Evolutionary conservation across 352 stramenopile genomes (phyloP).

Genomic region (Pythium rishiriense): DNA sequence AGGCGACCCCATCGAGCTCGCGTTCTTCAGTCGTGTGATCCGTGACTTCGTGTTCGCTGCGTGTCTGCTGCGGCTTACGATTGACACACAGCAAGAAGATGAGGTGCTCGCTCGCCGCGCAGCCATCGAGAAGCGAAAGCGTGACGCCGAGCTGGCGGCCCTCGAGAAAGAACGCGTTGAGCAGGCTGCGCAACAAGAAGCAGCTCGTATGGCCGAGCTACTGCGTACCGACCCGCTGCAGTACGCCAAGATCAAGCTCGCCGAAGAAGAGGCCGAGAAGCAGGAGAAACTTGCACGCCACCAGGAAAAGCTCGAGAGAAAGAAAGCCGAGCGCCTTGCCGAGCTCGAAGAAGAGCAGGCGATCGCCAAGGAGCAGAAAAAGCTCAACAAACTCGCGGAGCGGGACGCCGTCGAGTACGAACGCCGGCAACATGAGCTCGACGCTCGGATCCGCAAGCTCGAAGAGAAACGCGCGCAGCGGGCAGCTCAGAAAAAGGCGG

Average conservation of each 20-base stretch:
- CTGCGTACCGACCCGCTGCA: constrained; percentile 37
- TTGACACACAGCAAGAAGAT: constrained; percentile 50
- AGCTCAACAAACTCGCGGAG: constrained; percentile 57
- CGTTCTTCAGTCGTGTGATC: constrained; percentile 54
- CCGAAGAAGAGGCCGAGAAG: constrained; percentile 33
- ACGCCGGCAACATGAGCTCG: constrained; percentile 43
- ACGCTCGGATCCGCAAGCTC: constrained; percentile 44
- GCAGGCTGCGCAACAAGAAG: constrained; percentile 29
- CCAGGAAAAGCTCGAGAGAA: constrained; percentile 43
- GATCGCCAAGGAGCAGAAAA: constrained; percentile 62
- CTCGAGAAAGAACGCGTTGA: constrained; percentile 25
- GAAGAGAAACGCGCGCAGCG: constrained; percentile 51
- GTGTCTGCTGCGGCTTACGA: constrained; percentile 48
- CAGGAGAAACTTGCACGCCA: constrained; percentile 36
- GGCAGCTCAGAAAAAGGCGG: constrained; percentile 32
- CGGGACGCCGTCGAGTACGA: constrained; percentile 46
- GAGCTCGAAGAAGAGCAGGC: constrained; percentile 62
- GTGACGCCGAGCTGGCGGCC: neutral
- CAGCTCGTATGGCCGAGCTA: constrained; percentile 36
- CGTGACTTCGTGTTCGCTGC: constrained; percentile 62
- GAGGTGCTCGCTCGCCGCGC: constrained; percentile 15
- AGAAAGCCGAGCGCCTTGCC: constrained; percentile 48
- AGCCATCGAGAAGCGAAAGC: constrained; percentile 26
- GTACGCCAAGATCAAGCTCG: constrained; percentile 45
- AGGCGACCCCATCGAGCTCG: constrained; percentile 53